Evolutionary conservation across 2,329 filamentous ascomycete genomes (phyloP).

Genomic region (Teratosphaeria nubilosa): DNA sequence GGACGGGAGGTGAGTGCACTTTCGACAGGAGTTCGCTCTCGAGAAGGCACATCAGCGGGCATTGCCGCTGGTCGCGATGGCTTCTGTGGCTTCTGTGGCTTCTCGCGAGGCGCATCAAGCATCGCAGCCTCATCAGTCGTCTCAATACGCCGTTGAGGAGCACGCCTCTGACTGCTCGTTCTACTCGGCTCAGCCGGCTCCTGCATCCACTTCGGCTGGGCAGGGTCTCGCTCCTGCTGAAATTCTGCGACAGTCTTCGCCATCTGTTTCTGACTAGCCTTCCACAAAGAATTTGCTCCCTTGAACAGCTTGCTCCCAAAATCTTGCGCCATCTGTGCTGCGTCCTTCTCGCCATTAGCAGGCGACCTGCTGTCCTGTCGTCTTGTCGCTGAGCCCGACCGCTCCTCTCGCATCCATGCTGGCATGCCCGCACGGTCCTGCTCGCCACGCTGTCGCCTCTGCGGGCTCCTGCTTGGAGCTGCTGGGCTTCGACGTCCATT

Average conservation of each 20-base stretch:
- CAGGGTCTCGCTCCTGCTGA: slow-evolving; percentile 61
- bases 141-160: slow-evolving; percentile 11
- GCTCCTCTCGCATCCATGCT: slow-evolving; percentile 55
- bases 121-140: slow-evolving; percentile 56
- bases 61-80: slow-evolving; percentile 25
- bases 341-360: slow-evolving; percentile 52
- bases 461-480: slow-evolving; percentile 11
- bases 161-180: slow-evolving; percentile 16
- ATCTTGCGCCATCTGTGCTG: slow-evolving; percentile 70
- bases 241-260: slow-evolving; percentile 89
- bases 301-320: slow-evolving; percentile 81
- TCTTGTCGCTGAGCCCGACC: slow-evolving; percentile 38
- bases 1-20: slow-evolving; percentile 26
- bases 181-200: slow-evolving; percentile 35
- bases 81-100: slow-evolving; percentile 47
- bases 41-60: slow-evolving; percentile 12
- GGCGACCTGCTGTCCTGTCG: slow-evolving; percentile 47
- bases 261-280: slow-evolving; percentile 82
- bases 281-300: slow-evolving; percentile 91
- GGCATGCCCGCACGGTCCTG: slow-evolving; percentile 27
- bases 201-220: slow-evolving; percentile 91
- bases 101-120: slow-evolving; percentile 52
- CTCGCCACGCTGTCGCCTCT: slow-evolving; percentile 23
- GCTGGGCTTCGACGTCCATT: slow-evolving; percentile 12
- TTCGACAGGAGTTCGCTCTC: slow-evolving; percentile 22